Base-by-base conservation (phyloP, 2,329 filamentous ascomycete genomes). In the Colletotrichum australisinense region DNA sequence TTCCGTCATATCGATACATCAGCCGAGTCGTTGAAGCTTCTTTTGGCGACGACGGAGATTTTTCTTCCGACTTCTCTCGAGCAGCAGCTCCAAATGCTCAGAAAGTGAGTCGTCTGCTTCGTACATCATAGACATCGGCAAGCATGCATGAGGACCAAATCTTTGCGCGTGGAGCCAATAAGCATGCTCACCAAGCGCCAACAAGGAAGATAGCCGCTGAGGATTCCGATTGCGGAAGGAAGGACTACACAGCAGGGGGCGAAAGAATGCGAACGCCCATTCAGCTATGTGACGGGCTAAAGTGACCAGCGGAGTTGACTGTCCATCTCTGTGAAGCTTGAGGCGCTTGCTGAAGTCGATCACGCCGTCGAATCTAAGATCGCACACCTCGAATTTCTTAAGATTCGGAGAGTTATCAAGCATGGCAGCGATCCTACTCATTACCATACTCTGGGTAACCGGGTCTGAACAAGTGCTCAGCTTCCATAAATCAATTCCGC, bases 401-500 rank as follows among this genome's bases (percentile, higher is more conserved):
- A 49, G 42, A 8, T n/a, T 49, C 8, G 42, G 42, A 49, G 42
- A 49, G 19, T 22, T 49, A 9, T 49, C 19, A n/a, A 49, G 42
- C 19, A 49, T 49, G 5, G 19, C 7, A 11, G 42, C 7, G 8
- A n/a, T 22, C 4, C 19, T 4, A 16, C 14, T 42, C 12, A 42
- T 32, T 11, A 32, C 30, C 30, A 32, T 11, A 11, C 11, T 32
- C 8, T 32, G 30, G 30, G 30, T 32, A 32, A 1, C 30, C 30
- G 30, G 8, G 30, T 12, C 32, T 35, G 38, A 14, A 1, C 16
- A 42, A 42, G 38, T 42, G 38, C 38, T 6, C 14, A 14, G 0
- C 7, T 0, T 3, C 19, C 0, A 7, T 16, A 42, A 42, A 3
- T 2, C 0, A 42, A 63, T n/a, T 1, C 30, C 24, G 1, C 59